Base-by-base conservation (phyloP, 2,329 filamentous ascomycete species). In the Pseudogymnoascus sp. region DNA sequence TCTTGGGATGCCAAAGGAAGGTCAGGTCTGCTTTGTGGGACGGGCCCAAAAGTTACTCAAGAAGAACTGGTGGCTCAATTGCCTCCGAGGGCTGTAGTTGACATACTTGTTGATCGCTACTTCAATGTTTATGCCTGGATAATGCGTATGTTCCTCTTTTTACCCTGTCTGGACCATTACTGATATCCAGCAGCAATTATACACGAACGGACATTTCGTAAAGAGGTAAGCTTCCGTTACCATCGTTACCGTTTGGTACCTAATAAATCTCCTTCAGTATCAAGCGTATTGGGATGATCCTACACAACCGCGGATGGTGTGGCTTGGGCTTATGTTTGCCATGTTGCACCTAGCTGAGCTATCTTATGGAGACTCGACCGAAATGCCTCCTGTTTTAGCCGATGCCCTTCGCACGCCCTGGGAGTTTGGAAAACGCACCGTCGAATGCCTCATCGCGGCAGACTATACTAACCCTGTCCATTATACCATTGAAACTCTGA, bases 131-230 rank as follows among this genome's bases (percentile, higher is more conserved):
- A 61, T 47, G 6, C 30, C 6, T 34, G 22, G 28, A 61, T 16
- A 28, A 38, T 61, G 35, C 54, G 60, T 61, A 60, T 39, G 43
- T 20, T 35, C 8, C 6, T 11, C 35, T 35, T 2, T 7, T 11
- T 5, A 1, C 9, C 34, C n/a, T 14, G 8, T 4, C 12, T 2
- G 16, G 14, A 16, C 4, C 3, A 2, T 20, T 60, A 2, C 60
- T 61, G 12, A 61, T 18, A 59, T 25, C n/a, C 22, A 32, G 25
- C 32, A 64, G 63, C 39, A 37, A 47, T 64, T 12, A 58, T 63
- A 12, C 63, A 64, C 14, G 63, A 63, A 57, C 60, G 47, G 6
- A 62, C 62, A 7, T 64, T 64, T 41, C 61, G 47, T 9, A 60
- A 61, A 54, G 60, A 63, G 20, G 62, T 63, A 43, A 62, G 61